Conservation (phyloP, 257 asterid species). For the Fraxinus cuspidata region DNA sequence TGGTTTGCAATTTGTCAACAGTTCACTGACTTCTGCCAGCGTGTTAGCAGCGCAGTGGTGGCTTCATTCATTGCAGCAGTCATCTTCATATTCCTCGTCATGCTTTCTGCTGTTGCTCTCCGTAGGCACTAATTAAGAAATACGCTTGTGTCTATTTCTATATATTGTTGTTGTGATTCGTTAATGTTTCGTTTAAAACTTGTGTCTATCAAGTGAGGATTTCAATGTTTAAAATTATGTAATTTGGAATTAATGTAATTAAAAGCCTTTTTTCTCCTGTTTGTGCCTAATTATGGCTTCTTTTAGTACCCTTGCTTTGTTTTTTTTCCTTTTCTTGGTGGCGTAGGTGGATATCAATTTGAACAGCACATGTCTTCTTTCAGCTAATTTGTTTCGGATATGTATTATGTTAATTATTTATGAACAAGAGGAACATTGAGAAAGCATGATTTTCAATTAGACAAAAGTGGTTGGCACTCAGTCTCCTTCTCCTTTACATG, state of each 20-base stretch:
- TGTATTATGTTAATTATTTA: no score
- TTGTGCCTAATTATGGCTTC: no score
- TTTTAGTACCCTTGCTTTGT: no score
- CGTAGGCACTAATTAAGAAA: constrained; percentile 43
- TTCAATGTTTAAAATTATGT: background rate
- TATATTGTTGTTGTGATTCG: background rate
- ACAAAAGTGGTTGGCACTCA: no score
- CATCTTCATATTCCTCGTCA: constrained; percentile 50
- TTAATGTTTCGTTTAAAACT: background rate
- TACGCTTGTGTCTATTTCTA: background rate
- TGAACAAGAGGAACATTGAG: no score
- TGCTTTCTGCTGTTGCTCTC: constrained; percentile 74
- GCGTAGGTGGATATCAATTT: no score
- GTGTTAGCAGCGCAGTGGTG: constrained; percentile 80
- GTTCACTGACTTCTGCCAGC: constrained; percentile 74
- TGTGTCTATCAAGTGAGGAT: background rate
- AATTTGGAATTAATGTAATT: background rate
- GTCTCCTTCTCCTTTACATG: no score
- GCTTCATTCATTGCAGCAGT: constrained; percentile 74
- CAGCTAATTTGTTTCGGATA: no score
- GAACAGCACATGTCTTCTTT: no score
- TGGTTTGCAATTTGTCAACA: constrained; percentile 84
- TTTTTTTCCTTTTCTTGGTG: no score
- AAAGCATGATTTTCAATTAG: no score
- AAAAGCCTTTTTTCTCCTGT: no score